These are phyloP conservation scores for Sporothrix brasiliensis DNA, from an alignment of 2,329 filamentous ascomycete genomes.

Conservation along the genomic window DNA sequence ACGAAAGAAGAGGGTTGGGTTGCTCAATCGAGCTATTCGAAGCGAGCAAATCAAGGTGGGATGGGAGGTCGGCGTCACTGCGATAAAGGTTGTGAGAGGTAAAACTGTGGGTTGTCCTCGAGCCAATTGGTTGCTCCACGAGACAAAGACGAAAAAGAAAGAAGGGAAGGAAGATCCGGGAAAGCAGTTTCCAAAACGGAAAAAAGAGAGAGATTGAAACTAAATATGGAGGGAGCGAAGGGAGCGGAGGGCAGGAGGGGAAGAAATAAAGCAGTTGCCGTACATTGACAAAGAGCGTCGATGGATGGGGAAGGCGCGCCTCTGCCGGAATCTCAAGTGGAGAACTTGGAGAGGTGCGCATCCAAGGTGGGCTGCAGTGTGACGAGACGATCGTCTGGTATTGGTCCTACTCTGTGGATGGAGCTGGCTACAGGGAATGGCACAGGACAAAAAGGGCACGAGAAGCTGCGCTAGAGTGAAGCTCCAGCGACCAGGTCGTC, in stretches of 20 bases:
- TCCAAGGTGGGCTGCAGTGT: slow-evolving; percentile 11
- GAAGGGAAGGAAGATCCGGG: slow-evolving; percentile 21
- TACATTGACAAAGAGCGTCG: slow-evolving; percentile 19
- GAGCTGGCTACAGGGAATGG: slow-evolving; percentile 12
- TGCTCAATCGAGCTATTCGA: slow-evolving; percentile 32
- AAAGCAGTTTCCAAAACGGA: not conserved
- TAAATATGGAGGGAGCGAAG: slow-evolving; percentile 23
- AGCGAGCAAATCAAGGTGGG: slow-evolving; percentile 26
- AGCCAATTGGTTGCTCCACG: slow-evolving; percentile 17
- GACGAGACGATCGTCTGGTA: slow-evolving; percentile 21
- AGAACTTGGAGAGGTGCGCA: not conserved
- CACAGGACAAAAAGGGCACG: slow-evolving; percentile 6
- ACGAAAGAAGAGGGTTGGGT: not conserved
- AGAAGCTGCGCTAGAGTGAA: not conserved
- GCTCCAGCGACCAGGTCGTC: too few species aligned
- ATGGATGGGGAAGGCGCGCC: slow-evolving; percentile 24
- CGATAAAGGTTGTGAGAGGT: slow-evolving; percentile 2
- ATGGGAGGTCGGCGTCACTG: not conserved
- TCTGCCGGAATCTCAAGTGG: slow-evolving; percentile 14
- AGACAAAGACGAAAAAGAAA: not conserved
- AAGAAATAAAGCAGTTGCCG: not conserved
- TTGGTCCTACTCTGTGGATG: slow-evolving; percentile 13
- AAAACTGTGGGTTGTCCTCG: not conserved
- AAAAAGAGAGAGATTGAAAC: slow-evolving; percentile 11
- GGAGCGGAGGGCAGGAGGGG: slow-evolving; percentile 9